phyloP scores from a whole-genome alignment of 1,284 basidiomycete genomes.

The Ceratobasidium sp. region DNA sequence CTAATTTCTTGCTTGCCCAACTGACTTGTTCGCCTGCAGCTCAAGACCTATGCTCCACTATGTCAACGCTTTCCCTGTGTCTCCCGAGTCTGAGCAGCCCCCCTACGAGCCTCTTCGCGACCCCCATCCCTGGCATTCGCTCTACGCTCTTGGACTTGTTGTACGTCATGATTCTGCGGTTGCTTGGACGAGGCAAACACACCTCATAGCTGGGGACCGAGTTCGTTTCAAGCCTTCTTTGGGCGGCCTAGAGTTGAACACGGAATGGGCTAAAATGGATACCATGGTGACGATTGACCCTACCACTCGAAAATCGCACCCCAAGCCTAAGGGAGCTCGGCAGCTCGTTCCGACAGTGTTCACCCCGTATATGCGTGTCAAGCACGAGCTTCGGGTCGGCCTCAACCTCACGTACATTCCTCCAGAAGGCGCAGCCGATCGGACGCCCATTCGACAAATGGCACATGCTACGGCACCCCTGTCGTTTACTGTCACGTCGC shows the following conservation, averaged over 20 bases:
- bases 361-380: constrained; percentile 52
- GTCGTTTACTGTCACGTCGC: constrained; percentile 36
- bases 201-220: constrained; percentile 43
- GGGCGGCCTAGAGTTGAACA: constrained; percentile 44
- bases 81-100: constrained; percentile 66
- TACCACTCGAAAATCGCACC: constrained; percentile 42
- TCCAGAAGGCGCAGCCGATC: constrained; percentile 49
- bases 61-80: constrained; percentile 61
- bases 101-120: constrained; percentile 66
- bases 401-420: constrained; percentile 67
- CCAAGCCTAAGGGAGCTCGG: constrained; percentile 22
- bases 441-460: constrained; percentile 54
- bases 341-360: constrained; percentile 24
- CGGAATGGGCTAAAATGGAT: constrained; percentile 72
- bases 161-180: constrained; percentile 45
- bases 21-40: constrained; percentile 20
- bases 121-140: constrained; percentile 62
- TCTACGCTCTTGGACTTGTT: constrained; percentile 66
- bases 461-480: constrained; percentile 24
- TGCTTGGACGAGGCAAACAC: constrained; percentile 41
- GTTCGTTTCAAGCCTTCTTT: constrained; percentile 45
- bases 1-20: background rate
- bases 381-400: constrained; percentile 65
- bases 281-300: constrained; percentile 62
- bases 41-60: constrained; percentile 42